A percentile compares a stretch with the other conserved stretches of the same genome.
phyloP scores from a whole-genome alignment of 1,284 basidiomycete genomes.

The Gastroboletus turbinatus region DNA sequence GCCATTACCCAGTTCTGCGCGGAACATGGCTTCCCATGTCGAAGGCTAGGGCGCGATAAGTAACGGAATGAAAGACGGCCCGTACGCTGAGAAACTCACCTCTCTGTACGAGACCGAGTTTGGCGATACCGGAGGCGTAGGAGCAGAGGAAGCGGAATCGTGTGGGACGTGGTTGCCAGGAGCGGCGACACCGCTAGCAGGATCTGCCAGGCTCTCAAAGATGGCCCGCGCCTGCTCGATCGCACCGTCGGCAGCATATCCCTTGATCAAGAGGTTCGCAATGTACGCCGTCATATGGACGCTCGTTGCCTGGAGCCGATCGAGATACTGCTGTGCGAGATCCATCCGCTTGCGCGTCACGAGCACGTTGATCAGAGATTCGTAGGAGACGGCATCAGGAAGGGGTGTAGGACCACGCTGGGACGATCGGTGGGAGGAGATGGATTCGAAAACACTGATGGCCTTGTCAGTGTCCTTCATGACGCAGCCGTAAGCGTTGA shows the following conservation, averaged over 20 bases:
- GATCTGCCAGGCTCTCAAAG: constrained; percentile 89
- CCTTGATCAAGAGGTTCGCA: constrained; percentile 90
- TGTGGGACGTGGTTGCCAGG: constrained; percentile 84
- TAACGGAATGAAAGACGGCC: not conserved
- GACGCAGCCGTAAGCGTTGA: constrained; percentile 88
- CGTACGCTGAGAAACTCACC: constrained; percentile 50
- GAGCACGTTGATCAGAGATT: constrained; percentile 88
- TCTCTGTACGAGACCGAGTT: constrained; percentile 83
- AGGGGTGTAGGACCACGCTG: constrained; percentile 33
- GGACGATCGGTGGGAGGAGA: constrained; percentile 53
- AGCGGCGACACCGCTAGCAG: constrained; percentile 84
- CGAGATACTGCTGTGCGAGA: constrained; percentile 71
- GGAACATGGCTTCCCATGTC: constrained; percentile 94
- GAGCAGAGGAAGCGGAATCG: constrained; percentile 35
- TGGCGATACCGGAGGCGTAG: constrained; percentile 22
- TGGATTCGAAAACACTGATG: constrained; percentile 76
- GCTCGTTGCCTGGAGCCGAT: constrained; percentile 60
- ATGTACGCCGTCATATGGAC: constrained; percentile 96
- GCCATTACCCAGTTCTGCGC: constrained; percentile 83
- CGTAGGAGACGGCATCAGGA: constrained; percentile 88
- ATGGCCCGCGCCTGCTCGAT: constrained; percentile 71
- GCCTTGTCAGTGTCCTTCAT: constrained; percentile 79
- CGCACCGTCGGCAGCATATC: constrained; percentile 74
- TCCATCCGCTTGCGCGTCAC: constrained; percentile 80
- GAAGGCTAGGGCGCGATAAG: constrained; percentile 55